These are phyloP conservation scores for Staphylotrichum tortipilum DNA, from an alignment of 495 filamentous ascomycete species.

Conservation along the genomic window DNA sequence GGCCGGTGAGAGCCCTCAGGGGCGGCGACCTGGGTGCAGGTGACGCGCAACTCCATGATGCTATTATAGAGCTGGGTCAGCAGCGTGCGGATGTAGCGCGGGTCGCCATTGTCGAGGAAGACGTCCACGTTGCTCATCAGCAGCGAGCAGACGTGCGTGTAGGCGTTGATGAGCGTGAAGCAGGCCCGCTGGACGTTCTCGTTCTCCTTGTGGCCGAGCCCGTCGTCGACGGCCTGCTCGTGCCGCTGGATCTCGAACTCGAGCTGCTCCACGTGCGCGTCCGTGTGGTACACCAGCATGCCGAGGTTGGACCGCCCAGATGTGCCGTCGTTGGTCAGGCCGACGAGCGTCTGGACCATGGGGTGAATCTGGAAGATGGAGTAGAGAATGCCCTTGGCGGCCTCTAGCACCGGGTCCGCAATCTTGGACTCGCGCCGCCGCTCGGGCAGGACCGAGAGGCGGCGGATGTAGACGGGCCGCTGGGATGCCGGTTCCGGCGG, in stretches of 20 bases:
- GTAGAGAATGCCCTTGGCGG: slow-evolving; percentile 80
- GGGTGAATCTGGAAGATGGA: slow-evolving; percentile 74
- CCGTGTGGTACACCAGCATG: slow-evolving; percentile 68
- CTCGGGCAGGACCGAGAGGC: slow-evolving; percentile 78
- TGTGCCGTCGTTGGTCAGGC: slow-evolving; percentile 58
- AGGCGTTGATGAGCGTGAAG: slow-evolving; percentile 64
- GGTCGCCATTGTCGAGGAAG: slow-evolving; percentile 65
- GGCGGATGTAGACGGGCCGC: slow-evolving; percentile 55
- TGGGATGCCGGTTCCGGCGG: slow-evolving; percentile 47
- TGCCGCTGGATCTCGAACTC: slow-evolving; percentile 64
- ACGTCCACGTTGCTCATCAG: slow-evolving; percentile 60
- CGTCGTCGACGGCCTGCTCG: slow-evolving; percentile 45
- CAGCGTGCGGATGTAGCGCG: slow-evolving; percentile 69
- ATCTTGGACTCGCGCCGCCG: slow-evolving; percentile 54
- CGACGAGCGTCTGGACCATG: slow-evolving; percentile 62
- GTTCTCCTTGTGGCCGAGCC: slow-evolving; percentile 46
- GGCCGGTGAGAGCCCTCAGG: slow-evolving; percentile 9
- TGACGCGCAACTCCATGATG: slow-evolving; percentile 61
- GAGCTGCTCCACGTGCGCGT: slow-evolving; percentile 62
- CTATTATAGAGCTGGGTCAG: slow-evolving; percentile 75
- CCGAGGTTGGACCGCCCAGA: slow-evolving; percentile 64
- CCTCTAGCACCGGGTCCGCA: slow-evolving; percentile 61
- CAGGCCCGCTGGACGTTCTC: slow-evolving; percentile 58
- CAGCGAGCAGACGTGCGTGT: slow-evolving; percentile 63
- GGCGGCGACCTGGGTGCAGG: slow-evolving; percentile 23